Percentiles rank a stretch among this genome's conserved stretches.
phyloP scores from a whole-genome alignment of 768 basidiomycete genomes.

The Multifurca ochricompacta region DNA sequence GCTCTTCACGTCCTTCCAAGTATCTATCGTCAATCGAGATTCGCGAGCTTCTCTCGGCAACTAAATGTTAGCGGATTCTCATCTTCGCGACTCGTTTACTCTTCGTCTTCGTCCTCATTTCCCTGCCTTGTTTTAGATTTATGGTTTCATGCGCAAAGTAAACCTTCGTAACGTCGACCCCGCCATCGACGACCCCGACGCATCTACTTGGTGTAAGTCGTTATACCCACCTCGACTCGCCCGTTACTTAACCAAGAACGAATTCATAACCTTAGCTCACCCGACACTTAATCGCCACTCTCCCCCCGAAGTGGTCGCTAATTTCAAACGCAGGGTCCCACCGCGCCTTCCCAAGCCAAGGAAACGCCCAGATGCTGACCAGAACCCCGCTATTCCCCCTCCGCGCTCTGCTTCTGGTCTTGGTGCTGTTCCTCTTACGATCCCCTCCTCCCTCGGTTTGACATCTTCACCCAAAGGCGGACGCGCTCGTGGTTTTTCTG shows the following conservation, averaged over 20 bases:
- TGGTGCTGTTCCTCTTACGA: constrained; percentile 57
- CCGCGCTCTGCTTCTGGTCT: constrained; percentile 71
- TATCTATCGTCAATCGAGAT: constrained; percentile 93
- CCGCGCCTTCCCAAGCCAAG: constrained; percentile 84
- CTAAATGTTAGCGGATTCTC: constrained; percentile 57
- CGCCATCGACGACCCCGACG: constrained; percentile 92
- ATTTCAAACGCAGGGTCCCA: constrained; percentile 92
- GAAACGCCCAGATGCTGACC: constrained; percentile 62
- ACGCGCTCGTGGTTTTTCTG: constrained; percentile 65
- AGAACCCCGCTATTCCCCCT: constrained; percentile 62
- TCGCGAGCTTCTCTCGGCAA: constrained; percentile 96
- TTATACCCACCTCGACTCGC: constrained; percentile 10
- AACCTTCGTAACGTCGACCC: constrained; percentile 93
- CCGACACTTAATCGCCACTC: constrained; percentile 89
- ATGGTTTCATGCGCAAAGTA: constrained; percentile 98
- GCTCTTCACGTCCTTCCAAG: constrained; percentile 90
- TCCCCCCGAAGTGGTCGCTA: constrained; percentile 81
- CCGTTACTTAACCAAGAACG: constrained; percentile 15
- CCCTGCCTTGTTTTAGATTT: constrained; percentile 57
- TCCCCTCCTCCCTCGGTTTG: constrained; percentile 40
- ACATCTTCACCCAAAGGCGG: constrained; percentile 45
- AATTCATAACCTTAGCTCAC: constrained; percentile 48
- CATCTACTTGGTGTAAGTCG: constrained; percentile 90
- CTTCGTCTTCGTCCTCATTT: constrained; percentile 24
- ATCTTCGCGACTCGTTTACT: constrained; percentile 14